Evolutionary conservation across 768 basidiomycete species (phyloP).

Genomic region (Hortiboletus flavorubellus): DNA sequence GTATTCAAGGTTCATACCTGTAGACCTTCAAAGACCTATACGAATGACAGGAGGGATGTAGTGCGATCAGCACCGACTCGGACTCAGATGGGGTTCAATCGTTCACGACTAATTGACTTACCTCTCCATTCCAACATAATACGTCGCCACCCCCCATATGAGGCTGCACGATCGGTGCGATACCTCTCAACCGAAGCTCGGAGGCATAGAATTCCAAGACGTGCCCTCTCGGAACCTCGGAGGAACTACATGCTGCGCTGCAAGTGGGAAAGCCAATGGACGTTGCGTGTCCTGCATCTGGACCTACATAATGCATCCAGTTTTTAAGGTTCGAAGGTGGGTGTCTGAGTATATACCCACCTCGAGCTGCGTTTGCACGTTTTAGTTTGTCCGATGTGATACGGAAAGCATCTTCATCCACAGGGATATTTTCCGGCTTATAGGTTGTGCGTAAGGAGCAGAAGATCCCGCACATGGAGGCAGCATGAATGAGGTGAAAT

Average conservation of each 20-base stretch:
- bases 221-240: conserved; percentile 20
- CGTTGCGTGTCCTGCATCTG: conserved; percentile 52
- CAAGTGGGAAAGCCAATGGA: conserved; percentile 16
- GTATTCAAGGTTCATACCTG: conserved; percentile 41
- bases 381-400: conserved; percentile 36
- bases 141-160: conserved; percentile 55
- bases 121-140: conserved; percentile 88
- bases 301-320: conserved; percentile 42
- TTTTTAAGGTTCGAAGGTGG: not conserved
- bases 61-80: not conserved
- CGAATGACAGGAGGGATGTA: not conserved
- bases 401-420: conserved; percentile 16
- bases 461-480: conserved; percentile 69
- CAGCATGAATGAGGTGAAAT: not conserved
- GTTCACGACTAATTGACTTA: conserved; percentile 24
- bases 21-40: conserved; percentile 74
- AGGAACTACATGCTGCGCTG: conserved; percentile 5
- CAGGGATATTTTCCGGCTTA: conserved; percentile 2
- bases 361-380: conserved; percentile 54
- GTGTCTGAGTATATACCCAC: conserved; percentile 29
- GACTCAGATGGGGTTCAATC: not conserved
- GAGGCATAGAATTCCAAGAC: conserved; percentile 60
- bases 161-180: conserved; percentile 58
- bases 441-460: conserved; percentile 37
- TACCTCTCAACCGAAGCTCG: conserved; percentile 71